Evolutionary conservation across 306 rosid genomes (phyloP).

Genomic region (Gillenia trifoliata): DNA sequence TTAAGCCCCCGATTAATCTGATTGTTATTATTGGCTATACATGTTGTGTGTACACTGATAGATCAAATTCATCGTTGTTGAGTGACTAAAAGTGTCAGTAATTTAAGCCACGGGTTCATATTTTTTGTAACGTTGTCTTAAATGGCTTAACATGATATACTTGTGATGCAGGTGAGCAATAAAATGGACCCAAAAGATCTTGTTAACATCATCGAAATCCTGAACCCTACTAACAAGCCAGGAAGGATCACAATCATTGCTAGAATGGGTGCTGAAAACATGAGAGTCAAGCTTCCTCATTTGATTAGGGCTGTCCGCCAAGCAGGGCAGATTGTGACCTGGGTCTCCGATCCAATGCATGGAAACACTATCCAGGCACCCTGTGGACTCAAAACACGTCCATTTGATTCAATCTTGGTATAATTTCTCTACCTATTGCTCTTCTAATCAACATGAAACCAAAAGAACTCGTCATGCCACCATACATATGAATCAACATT

Average conservation of each 20-base stretch:
- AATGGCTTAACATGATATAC: neutral
- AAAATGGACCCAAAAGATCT: conserved; percentile 74
- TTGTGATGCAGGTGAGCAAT: conserved; percentile 58
- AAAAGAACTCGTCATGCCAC: neutral
- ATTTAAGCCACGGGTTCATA: neutral
- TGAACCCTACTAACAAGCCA: conserved; percentile 64
- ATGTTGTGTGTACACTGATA: neutral
- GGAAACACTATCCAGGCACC: conserved; percentile 77
- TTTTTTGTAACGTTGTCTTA: neutral
- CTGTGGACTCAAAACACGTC: conserved; percentile 74
- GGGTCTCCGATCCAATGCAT: conserved; percentile 80
- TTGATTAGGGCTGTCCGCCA: conserved; percentile 69
- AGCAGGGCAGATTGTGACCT: conserved; percentile 72
- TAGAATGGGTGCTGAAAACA: conserved; percentile 80
- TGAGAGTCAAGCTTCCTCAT: conserved; percentile 73
- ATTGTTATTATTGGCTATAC: neutral
- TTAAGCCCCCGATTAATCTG: neutral
- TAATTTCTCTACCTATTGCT: neutral
- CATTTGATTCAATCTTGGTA: conserved; percentile 73
- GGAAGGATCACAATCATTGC: conserved; percentile 61
- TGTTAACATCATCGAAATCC: conserved; percentile 59
- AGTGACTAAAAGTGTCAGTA: neutral
- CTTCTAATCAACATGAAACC: neutral
- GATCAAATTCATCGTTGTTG: neutral
- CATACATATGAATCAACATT: neutral